Evolutionary conservation across 2,329 filamentous ascomycete species (phyloP), one percentile per base, ranked within the genome.

Genomic region (Epichloe sylvatica): DNA sequence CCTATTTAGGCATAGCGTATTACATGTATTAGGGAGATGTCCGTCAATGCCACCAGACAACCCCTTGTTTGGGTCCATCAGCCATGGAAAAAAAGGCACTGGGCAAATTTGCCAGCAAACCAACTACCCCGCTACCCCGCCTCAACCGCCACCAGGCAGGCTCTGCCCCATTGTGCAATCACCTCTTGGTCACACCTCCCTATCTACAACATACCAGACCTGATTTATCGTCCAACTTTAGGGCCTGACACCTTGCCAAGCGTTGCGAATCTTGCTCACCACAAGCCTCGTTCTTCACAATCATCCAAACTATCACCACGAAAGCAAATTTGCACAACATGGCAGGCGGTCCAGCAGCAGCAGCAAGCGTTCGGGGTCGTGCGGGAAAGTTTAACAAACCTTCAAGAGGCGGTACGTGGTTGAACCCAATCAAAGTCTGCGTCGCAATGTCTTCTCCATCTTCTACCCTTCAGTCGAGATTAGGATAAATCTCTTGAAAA

Each of bases 361-460:
- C 30, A 55, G 60, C 66, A 39, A 63, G 66, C 48, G 67, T 83
- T 56, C 78, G 88, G 64, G 89, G 87, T 59, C 85, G 90, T 64
- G 89, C 85, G 61, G 88, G 90, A 69, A 97, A 97, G 72, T 95
- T 91, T 68, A 86, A 81, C 73, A 97, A 96, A 74, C 88, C 84
- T 58, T 89, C 87, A 59, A 79, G 91, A 70, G 91, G 91, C 76
- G 90, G 91, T 91, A 70, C 59, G 77, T 41, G n/a, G 6, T 17
- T 21, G 19, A 30, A 17, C 30, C 21, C 12, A 23, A 9, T 38
- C 30, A 17, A 33, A 13, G 30, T 30, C 5, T 11, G 19, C 33
- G 11, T 42, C 8, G 25, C 6, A 15, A 21, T 5, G 5, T 21
- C 38, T 9, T 30, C 25, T 13, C n/a, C 30, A 6, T 8, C 30